Conservation (phyloP, 2,329 filamentous ascomycete genomes). For the Colletotrichum truncatum region DNA sequence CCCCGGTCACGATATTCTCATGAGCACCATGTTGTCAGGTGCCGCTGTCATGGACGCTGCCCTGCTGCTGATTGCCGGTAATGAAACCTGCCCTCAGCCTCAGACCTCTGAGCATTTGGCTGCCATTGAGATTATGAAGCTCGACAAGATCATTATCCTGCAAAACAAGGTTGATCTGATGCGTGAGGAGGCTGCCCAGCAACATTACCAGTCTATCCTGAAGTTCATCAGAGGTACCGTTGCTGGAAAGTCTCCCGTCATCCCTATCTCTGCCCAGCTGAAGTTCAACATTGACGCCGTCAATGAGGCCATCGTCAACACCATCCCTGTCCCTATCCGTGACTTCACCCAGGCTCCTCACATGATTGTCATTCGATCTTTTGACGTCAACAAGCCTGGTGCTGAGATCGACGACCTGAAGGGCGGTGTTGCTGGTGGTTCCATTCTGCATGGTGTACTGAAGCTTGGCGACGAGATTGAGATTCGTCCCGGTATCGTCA, state of each 20-base stretch:
- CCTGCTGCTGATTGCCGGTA: conserved; percentile 93
- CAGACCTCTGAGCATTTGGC: conserved; percentile 99
- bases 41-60: conserved; percentile 99
- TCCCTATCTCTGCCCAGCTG: conserved; percentile 95
- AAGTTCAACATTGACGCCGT: conserved; percentile 99
- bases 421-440: conserved; percentile 97
- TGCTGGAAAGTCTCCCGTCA: conserved; percentile 92
- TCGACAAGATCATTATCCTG: conserved; percentile 98
- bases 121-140: conserved; percentile 99
- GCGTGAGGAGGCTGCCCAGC: conserved; percentile 91
- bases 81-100: conserved; percentile 97
- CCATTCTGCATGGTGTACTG: conserved; percentile 94
- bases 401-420: conserved; percentile 98
- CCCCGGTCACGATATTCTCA: conserved; percentile 99
- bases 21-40: conserved; percentile 99
- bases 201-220: conserved; percentile 96
- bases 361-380: conserved; percentile 99
- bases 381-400: conserved; percentile 99
- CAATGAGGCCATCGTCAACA: conserved; percentile 94
- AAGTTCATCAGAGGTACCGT: conserved; percentile 99
- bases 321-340: conserved; percentile 89
- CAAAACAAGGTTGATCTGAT: conserved; percentile 99
- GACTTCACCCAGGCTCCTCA: conserved; percentile 93
- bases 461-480: conserved; percentile 99
- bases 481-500: conserved; percentile 98